phyloP scores from a whole-genome alignment of 257 asterid genomes.

The Pogostemon cablin region DNA sequence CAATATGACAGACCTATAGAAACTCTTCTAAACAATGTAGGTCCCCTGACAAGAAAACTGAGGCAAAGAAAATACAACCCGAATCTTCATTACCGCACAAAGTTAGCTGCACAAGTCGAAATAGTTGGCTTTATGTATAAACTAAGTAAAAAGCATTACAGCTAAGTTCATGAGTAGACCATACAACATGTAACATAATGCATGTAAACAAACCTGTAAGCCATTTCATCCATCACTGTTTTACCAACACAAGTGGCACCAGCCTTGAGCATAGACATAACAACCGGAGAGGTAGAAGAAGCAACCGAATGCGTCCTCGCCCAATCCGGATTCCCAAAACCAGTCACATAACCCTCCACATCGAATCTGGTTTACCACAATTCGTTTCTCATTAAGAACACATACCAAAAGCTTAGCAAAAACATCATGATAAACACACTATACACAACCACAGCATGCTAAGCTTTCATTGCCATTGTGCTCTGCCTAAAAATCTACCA shows the following conservation, averaged over 20 bases:
- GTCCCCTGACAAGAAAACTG: neutral
- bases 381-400: too few relatives aligned
- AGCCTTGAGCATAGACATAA: conserved; percentile 60
- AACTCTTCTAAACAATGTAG: too few relatives aligned
- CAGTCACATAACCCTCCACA: conserved; percentile 72
- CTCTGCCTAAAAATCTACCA: neutral
- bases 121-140: conserved; percentile 19
- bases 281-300: conserved; percentile 63
- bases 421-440: neutral
- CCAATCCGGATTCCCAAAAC: conserved; percentile 96
- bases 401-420: neutral
- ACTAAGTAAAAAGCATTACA: conserved; percentile 4
- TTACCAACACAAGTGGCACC: conserved; percentile 86
- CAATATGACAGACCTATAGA: too few relatives aligned
- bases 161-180: conserved; percentile 11
- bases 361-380: conserved; percentile 55
- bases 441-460: neutral
- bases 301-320: conserved; percentile 75
- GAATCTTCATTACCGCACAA: conserved; percentile 7
- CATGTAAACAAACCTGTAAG: conserved; percentile 69
- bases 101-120: conserved; percentile 28
- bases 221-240: conserved; percentile 98
- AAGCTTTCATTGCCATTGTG: neutral
- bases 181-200: neutral
- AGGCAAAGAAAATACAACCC: neutral